Conservation (phyloP, 768 basidiomycete genomes). For the Phylloporus sp. region DNA sequence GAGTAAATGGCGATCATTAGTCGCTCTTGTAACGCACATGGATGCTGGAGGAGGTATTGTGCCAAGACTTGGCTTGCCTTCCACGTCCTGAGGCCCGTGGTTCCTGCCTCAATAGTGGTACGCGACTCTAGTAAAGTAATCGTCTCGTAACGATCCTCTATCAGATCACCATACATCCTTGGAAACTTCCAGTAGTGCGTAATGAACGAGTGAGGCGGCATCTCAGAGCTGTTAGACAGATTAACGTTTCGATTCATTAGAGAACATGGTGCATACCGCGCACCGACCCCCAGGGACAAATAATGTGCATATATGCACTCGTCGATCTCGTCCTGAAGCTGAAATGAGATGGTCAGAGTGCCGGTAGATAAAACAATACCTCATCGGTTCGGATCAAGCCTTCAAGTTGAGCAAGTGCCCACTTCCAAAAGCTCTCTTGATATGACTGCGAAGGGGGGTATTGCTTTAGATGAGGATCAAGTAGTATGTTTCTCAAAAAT, state of each 20-base stretch:
- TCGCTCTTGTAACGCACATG: constrained; percentile 38
- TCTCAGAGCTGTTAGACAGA: constrained; percentile 20
- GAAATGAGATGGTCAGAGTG: constrained; percentile 1
- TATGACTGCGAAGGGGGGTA: constrained; percentile 65
- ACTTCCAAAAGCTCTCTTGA: constrained; percentile 70
- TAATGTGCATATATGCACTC: constrained; percentile 60
- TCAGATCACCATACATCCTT: background rate
- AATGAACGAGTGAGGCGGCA: constrained; percentile 45
- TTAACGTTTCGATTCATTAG: background rate
- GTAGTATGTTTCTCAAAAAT: constrained; percentile 49
- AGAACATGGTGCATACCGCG: constrained; percentile 10
- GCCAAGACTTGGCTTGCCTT: constrained; percentile 63
- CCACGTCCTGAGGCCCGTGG: constrained; percentile 80
- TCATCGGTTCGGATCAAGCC: constrained; percentile 34
- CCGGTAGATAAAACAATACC: constrained; percentile 33
- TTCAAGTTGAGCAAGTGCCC: constrained; percentile 56
- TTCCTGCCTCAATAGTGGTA: constrained; percentile 67
- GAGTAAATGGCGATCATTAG: background rate
- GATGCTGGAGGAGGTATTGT: constrained; percentile 51
- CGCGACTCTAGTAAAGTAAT: constrained; percentile 70
- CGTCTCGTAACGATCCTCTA: constrained; percentile 30
- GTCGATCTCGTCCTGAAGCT: constrained; percentile 57
- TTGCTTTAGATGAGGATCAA: constrained; percentile 45
- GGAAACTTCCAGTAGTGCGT: constrained; percentile 58
- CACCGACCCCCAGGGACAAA: constrained; percentile 41